Evolutionary conservation across 2,329 filamentous ascomycete genomes (phyloP).

Genomic region (Penicillium vulpinum): DNA sequence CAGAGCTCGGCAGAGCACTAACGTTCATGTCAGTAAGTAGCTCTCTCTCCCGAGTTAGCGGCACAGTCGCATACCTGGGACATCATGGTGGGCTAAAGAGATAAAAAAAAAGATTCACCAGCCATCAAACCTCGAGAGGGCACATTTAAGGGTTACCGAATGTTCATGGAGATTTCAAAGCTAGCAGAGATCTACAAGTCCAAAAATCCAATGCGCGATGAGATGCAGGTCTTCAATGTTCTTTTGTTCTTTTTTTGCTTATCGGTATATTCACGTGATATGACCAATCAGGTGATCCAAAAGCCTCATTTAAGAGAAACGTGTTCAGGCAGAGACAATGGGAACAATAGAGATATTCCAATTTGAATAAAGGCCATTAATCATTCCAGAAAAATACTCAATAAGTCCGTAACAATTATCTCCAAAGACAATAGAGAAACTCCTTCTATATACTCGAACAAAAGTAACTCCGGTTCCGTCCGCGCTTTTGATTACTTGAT

Average conservation of each 20-base stretch:
- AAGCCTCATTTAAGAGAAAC: not conserved
- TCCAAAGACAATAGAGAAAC: not conserved
- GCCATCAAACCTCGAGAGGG: conserved; percentile 69
- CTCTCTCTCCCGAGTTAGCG: conserved; percentile 23
- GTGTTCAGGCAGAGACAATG: not conserved
- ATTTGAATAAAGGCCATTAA: not conserved
- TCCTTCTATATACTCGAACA: not conserved
- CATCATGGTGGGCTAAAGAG: conserved; percentile 56
- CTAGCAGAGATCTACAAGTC: conserved; percentile 3
- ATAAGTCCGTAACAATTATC: not conserved
- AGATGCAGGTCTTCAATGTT: conserved; percentile 7
- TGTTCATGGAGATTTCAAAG: conserved; percentile 28
- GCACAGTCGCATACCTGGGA: conserved; percentile 53
- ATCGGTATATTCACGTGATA: conserved; percentile 26
- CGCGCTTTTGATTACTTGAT: conserved; percentile 17
- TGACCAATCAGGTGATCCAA: conserved; percentile 15
- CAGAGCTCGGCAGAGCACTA: conserved; percentile 82
- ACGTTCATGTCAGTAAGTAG: conserved; percentile 25
- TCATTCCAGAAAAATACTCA: not conserved
- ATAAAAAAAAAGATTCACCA: conserved; percentile 75
- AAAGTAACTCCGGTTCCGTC: conserved; percentile 41
- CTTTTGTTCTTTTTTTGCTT: conserved; percentile 28
- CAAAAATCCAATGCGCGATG: conserved; percentile 2
- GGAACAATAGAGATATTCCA: not conserved
- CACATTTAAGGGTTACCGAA: conserved; percentile 67